Base-by-base conservation (phyloP, 148 eudicot species). In the Polygonum aviculare region DNA sequence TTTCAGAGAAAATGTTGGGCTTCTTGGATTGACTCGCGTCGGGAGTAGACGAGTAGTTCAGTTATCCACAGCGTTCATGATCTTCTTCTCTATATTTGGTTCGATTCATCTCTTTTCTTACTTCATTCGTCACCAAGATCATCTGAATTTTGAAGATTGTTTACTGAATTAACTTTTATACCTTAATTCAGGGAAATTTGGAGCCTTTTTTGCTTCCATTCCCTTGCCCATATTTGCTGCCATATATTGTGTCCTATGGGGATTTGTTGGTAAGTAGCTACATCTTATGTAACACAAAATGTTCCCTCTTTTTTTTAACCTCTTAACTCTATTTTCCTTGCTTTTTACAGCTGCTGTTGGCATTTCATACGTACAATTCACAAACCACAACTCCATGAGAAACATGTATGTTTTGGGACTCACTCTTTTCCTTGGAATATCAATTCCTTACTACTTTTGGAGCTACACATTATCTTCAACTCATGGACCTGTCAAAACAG, bases 31-130 rank as follows among this genome's bases (percentile, higher is more conserved):
- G 62, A 95, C 99, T 31, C 91, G 85, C 41, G 93, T 95, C 1
- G 99, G 99, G 62, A 95, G 99, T 78, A 89, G 99, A 81, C 89
- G 99, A 88, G 99, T 87, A n/a, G 99, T 95, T 69, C 96, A 95
- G 81, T 80, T 93, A 60, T 95, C 99, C 60, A 87, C 97, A 7
- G 85, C 82, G 77, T 95, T 95, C 93, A 95, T 95, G 99, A 77
- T 95, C 76, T 89, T 92, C 84, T 95, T 95, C 87, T 89, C 97
- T 44, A 90, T 95, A 83, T 92, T 95, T 38, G 97, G 99, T 95
- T 76, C 16, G 89, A 47, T 22, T 1, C 35, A 15, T 12, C 12
- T 36, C 21, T 6, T 36, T 6, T 31, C 39, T 62, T 36, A 35
- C 19, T 67, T 60, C 14, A 60, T 22, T 60, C 69, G 2, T 60